These are phyloP conservation scores for Eucalyptus rudis DNA, from an alignment of 345 rosid species.

Conservation along the genomic window DNA sequence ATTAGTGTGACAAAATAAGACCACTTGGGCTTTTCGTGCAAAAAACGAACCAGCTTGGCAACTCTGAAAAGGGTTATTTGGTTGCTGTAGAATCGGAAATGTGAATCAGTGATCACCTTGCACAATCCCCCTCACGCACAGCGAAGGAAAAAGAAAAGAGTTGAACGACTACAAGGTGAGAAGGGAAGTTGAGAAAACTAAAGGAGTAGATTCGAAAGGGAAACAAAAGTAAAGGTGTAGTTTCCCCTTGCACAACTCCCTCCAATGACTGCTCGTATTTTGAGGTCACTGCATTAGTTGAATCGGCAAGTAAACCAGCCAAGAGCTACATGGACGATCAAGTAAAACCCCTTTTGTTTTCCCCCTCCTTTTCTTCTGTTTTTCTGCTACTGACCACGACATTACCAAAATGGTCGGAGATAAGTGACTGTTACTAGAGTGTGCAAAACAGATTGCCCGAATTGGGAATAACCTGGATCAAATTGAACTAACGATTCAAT, in stretches of 20 bases:
- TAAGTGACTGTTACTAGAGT: rapidly evolving
- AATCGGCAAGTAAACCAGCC: not conserved
- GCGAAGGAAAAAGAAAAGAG: not conserved
- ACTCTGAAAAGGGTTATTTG: not conserved
- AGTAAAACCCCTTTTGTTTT: too few species aligned
- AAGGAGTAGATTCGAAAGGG: not conserved
- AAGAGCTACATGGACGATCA: too few species aligned
- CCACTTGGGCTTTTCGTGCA: not conserved
- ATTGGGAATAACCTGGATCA: rapidly evolving
- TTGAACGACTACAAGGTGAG: not conserved
- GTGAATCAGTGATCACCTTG: not conserved
- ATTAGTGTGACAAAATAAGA: not conserved
- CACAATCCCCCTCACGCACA: not conserved
- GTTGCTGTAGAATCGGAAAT: not conserved
- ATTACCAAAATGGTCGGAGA: too few species aligned
- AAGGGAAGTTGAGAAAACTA: not conserved
- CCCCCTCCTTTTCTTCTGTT: too few species aligned
- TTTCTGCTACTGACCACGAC: too few species aligned
- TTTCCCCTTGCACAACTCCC: not conserved
- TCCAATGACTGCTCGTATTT: not conserved
- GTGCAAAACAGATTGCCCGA: rapidly evolving
- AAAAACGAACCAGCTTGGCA: not conserved
- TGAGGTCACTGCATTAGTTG: not conserved
- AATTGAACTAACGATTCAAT: rapidly evolving
- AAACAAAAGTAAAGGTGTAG: not conserved